Evolutionary conservation across 2,329 filamentous ascomycete species (phyloP).

Genomic region (Epichloe glyceriae): DNA sequence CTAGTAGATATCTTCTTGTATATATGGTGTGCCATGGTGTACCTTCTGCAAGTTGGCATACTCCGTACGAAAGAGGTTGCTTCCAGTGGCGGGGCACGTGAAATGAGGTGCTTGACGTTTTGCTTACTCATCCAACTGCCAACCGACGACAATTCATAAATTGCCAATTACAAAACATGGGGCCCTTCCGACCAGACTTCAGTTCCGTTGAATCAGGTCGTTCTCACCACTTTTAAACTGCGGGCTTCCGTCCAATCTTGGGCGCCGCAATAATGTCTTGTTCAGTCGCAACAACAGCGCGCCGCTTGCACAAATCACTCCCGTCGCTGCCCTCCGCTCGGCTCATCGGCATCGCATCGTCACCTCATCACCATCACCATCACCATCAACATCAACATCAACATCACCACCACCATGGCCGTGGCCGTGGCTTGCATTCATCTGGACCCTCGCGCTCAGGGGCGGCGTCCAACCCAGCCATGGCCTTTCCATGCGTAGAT

Average conservation of each 20-base stretch:
- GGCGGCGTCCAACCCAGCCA: slow-evolving; percentile 61
- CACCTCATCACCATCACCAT: not conserved
- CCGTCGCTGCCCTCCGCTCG: not conserved
- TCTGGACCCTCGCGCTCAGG: slow-evolving; percentile 17
- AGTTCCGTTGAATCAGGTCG: too few species aligned
- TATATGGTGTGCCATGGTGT: not conserved
- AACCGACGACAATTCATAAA: slow-evolving; percentile 2
- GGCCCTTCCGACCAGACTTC: not conserved
- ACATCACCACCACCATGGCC: not conserved
- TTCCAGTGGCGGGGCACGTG: slow-evolving; percentile 9
- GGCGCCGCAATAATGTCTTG: slow-evolving; percentile 7
- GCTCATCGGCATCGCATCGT: slow-evolving; percentile 1
- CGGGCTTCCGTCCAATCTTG: not conserved
- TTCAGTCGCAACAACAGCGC: slow-evolving; percentile 5
- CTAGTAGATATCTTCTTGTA: not conserved
- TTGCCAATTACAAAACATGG: not conserved
- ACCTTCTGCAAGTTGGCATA: too few species aligned
- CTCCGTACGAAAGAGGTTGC: too few species aligned
- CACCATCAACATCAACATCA: too few species aligned
- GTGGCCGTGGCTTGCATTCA: not conserved
- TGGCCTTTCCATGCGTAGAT: slow-evolving; percentile 84
- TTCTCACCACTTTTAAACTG: not conserved
- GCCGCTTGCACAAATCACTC: slow-evolving; percentile 4
- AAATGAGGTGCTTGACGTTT: slow-evolving; percentile 12
- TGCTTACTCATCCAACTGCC: slow-evolving; percentile 7